Evolutionary conservation across 805 yeast genomes (phyloP), one percentile per base, ranked within the genome.

Genomic region (Peterozyma xylosa): DNA sequence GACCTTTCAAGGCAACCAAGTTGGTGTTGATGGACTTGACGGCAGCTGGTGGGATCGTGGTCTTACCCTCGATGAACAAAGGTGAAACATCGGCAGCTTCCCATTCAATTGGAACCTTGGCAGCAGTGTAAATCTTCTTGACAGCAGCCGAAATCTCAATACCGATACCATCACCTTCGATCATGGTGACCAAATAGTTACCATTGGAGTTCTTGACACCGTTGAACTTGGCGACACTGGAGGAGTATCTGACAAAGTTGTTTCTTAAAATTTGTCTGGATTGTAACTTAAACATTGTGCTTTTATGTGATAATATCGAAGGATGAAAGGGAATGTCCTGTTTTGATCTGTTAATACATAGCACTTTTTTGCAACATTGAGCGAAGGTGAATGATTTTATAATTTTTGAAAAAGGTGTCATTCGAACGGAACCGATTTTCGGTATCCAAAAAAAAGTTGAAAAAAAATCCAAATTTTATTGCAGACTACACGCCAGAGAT

Each of bases 131-230:
- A 59, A 93, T 91, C 53, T 84, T 78, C 74, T 90, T 86, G 54
- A 93, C 97, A 42, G 98, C 86, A 58, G 86, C 80, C 53, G 98
- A 85, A 64, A 93, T 93, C 69, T 93, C 99, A 42, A 82, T 76
- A 57, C 99, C 99, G 55, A 91, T 89, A 76, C 99, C 99, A 63
- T 91, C 98, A 71, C 98, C 98, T 71, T 90, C 97, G 58, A 93
- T 91, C 72, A 93, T 75, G 38, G 99, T 91, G 51, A 93, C 99
- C 44, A 87, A 80, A 73, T 80, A 91, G 59, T 85, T 86, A 52
- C 98, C 98, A 50, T 84, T 78, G 48, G 82, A 70, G 49, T 76
- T 76, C 62, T 78, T 80, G 52, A 64, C 47, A 51, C 87, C 86
- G 51, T 80, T 72, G 69, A 74, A 81, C 62, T 80, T 82, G 55